phyloP scores from a whole-genome alignment of 805 yeast genomes.

The Ogataea thermomethanolica region DNA sequence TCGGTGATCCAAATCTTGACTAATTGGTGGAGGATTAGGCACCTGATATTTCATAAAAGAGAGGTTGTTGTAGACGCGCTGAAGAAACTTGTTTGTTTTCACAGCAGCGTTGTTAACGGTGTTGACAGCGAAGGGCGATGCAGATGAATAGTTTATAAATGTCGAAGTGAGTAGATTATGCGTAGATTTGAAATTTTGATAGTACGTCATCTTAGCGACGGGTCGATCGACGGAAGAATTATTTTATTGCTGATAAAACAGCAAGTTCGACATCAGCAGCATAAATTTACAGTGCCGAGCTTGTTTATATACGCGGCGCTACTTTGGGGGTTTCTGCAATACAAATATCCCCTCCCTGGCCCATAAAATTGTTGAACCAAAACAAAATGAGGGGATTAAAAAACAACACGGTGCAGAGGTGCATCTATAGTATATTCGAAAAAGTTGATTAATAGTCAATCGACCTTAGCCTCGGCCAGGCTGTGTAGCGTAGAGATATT shows the following conservation, averaged over 20 bases:
- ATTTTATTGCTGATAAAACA: neutral
- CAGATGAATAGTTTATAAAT: constrained; percentile 19
- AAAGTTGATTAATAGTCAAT: constrained; percentile 18
- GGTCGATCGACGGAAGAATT: constrained; percentile 11
- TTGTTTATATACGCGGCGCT: constrained; percentile 6
- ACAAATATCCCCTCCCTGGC: constrained; percentile 12
- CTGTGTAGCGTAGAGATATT: constrained; percentile 49
- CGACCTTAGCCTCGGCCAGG: constrained; percentile 40
- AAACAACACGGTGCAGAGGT: constrained; percentile 6
- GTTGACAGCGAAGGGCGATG: constrained; percentile 9
- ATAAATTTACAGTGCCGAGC: neutral
- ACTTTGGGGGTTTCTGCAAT: neutral
- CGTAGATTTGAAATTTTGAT: constrained; percentile 22
- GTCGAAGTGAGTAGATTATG: constrained; percentile 19
- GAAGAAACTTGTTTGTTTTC: constrained; percentile 14
- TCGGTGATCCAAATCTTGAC: constrained; percentile 7
- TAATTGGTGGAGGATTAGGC: constrained; percentile 24
- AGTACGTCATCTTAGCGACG: constrained; percentile 15
- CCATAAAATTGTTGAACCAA: constrained; percentile 17
- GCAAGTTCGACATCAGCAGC: constrained; percentile 1
- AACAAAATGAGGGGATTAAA: constrained; percentile 19
- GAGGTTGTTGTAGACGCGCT: constrained; percentile 16
- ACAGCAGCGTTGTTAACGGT: constrained; percentile 12
- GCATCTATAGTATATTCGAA: neutral
- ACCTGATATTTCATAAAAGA: constrained; percentile 21